These are phyloP conservation scores for Sclerotinia sclerotiorum DNA, from an alignment of 2,329 filamentous ascomycete genomes.

Conservation along the genomic window DNA sequence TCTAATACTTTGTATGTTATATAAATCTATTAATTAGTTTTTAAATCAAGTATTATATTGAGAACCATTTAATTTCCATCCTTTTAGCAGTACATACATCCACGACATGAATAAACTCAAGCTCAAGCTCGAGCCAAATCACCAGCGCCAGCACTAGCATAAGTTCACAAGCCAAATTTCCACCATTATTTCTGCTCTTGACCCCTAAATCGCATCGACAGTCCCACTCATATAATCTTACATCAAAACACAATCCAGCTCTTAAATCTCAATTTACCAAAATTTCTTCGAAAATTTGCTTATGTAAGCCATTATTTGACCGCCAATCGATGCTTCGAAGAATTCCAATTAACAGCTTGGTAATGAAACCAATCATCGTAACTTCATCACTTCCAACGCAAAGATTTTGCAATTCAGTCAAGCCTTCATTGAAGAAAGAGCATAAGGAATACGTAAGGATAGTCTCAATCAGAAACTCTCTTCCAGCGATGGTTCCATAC, in stretches of 20 bases:
- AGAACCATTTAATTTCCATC: too few species aligned
- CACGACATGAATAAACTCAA: not conserved
- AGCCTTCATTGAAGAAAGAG: not conserved
- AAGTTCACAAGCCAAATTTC: not conserved
- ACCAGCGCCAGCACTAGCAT: too few species aligned
- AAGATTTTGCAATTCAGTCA: not conserved
- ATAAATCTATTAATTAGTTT: too few species aligned
- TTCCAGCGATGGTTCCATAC: slow-evolving; percentile 1
- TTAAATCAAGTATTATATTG: too few species aligned
- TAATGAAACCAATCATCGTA: not conserved
- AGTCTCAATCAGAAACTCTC: not conserved
- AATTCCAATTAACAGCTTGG: not conserved
- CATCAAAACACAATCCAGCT: not conserved
- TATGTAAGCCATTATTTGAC: not conserved
- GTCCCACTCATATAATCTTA: too few species aligned
- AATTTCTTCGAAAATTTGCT: slow-evolving; percentile 44
- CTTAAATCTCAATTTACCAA: slow-evolving; percentile 32
- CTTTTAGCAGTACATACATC: too few species aligned
- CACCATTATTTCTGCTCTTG: not conserved
- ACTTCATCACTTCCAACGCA: not conserved
- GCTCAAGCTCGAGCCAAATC: not conserved
- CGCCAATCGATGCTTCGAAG: not conserved
- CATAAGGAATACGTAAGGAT: not conserved
- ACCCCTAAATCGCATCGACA: not conserved
- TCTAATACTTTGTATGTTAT: too few species aligned